Base-by-base conservation (phyloP, 2,329 filamentous ascomycete genomes). In the Calonectria pseudoturangicola region DNA sequence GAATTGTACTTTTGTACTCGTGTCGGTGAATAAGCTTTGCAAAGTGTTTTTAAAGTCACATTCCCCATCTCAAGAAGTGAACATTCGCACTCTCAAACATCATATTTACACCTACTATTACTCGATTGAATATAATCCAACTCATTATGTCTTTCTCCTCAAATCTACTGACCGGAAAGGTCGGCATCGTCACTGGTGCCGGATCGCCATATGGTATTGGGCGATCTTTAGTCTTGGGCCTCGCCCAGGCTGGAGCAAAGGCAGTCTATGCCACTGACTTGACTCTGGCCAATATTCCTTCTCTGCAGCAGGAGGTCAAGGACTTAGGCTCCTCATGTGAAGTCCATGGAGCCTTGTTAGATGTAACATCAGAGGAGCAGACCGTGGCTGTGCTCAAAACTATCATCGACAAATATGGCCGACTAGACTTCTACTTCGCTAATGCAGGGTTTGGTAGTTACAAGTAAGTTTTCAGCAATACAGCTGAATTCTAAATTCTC, bases 191-290 rank as follows among this genome's bases (percentile, higher is more conserved):
- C 25, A 81, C 80, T 0, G 80, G 80, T n/a, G 80, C 79, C 1
- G 80, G 80, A 1, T 80, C 80, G 0, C 74, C 79, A 1, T 71
- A 75, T 27, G 79, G 80, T 2, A 81, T 81, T 36, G 79, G 79
- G 1, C 60, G 80, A 18, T 80, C 79, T 4, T 58, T 77, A 10
- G 77, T 79, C 0, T 56, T 79, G 12, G 70, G 65, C 0, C 67
- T 79, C 9, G 79, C 78, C 1, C 50, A 33, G 0, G 73, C 75
- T 4, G 77, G 77, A 0, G 77, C 73, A 3, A 30, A n/a, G 0
- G 77, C 76, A 1, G 74, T 79, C 1, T 77, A 75, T 50, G 76
- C 75, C 0, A 73, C 71, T 1, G 76, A 79, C 45, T 21, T 77
- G 2, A 78, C 51, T 0, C 41, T 78, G 12, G 28, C 47, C 41